These are phyloP conservation scores for Hyphopichia wangnamkhiaoensis DNA, from an alignment of 1,139 yeast species.

Conservation along the genomic window DNA sequence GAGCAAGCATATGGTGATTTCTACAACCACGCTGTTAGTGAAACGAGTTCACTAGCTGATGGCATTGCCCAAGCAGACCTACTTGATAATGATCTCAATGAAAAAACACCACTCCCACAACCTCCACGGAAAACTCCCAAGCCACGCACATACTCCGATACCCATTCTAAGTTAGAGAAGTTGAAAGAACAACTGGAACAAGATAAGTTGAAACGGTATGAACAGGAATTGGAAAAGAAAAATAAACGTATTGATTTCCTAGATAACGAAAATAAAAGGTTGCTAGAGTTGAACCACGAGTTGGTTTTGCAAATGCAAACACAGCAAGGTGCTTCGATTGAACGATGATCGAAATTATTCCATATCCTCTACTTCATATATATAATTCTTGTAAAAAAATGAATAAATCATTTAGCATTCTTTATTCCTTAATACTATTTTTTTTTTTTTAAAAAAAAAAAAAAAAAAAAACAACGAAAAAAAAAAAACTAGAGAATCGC, in stretches of 20 bases:
- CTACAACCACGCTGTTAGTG: too few species aligned
- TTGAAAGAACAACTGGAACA: slow-evolving; percentile 12
- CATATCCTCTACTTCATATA: not conserved
- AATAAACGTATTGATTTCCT: slow-evolving; percentile 26
- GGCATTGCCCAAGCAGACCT: too few species aligned
- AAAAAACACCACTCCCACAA: not conserved
- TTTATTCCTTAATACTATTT: too few species aligned
- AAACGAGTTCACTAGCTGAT: too few species aligned
- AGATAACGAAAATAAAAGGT: slow-evolving; percentile 29
- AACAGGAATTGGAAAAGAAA: slow-evolving; percentile 26
- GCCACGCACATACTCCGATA: not conserved
- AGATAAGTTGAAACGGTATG: slow-evolving; percentile 20
- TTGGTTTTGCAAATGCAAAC: slow-evolving; percentile 15
- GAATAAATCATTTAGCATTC: too few species aligned
- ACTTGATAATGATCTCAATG: not conserved
- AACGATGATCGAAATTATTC: not conserved
- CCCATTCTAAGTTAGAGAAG: not conserved
- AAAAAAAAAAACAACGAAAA: too few species aligned
- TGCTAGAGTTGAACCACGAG: slow-evolving; percentile 37
- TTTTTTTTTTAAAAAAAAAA: too few species aligned
- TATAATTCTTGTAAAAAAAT: too few species aligned
- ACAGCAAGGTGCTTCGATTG: too few species aligned
- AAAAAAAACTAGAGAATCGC: not conserved
- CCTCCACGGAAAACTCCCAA: too few species aligned
- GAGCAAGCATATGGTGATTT: slow-evolving; percentile 15